Percentiles rank a stretch among this genome's conserved stretches.
These are phyloP conservation scores for Silene latifolia DNA, from an alignment of 148 eudicot species.

Conservation along the genomic window DNA sequence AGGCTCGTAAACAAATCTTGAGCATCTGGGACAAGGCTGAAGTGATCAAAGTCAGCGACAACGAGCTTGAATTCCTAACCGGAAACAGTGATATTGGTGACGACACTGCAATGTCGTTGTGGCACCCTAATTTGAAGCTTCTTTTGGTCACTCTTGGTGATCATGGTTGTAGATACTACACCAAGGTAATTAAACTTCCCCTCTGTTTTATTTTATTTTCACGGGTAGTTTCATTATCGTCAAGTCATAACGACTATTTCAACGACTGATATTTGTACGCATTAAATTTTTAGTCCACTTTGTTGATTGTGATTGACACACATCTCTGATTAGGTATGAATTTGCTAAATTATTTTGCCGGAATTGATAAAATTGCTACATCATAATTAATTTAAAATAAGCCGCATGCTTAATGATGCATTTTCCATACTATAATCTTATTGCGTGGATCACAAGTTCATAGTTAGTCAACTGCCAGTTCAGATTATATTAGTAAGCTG, in stretches of 20 bases:
- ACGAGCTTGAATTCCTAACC: conserved; percentile 71
- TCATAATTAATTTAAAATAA: conserved; percentile 3
- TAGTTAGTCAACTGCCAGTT: background rate
- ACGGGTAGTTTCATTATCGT: background rate
- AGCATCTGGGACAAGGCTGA: conserved; percentile 93
- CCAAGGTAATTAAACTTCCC: conserved; percentile 46
- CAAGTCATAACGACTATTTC: background rate
- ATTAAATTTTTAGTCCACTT: background rate
- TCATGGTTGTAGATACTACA: conserved; percentile 77
- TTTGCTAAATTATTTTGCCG: background rate
- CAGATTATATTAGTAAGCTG: background rate
- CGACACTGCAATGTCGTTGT: conserved; percentile 61
- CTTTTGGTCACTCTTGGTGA: conserved; percentile 91
- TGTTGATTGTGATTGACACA: conserved; percentile 2
- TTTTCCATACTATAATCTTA: background rate
- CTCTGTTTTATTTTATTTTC: background rate
- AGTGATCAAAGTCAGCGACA: conserved; percentile 80
- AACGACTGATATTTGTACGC: background rate
- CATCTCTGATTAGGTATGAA: background rate
- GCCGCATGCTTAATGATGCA: conserved; percentile 12
- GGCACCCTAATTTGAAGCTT: conserved; percentile 76
- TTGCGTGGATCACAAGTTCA: conserved; percentile 7
- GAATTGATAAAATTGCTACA: background rate
- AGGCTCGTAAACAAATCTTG: conserved; percentile 67
- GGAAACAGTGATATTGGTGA: conserved; percentile 59